Percentiles rank a stretch among this genome's conserved stretches.
Conservation (phyloP, 139 green algal species). For the Pleodorina starrii region DNA sequence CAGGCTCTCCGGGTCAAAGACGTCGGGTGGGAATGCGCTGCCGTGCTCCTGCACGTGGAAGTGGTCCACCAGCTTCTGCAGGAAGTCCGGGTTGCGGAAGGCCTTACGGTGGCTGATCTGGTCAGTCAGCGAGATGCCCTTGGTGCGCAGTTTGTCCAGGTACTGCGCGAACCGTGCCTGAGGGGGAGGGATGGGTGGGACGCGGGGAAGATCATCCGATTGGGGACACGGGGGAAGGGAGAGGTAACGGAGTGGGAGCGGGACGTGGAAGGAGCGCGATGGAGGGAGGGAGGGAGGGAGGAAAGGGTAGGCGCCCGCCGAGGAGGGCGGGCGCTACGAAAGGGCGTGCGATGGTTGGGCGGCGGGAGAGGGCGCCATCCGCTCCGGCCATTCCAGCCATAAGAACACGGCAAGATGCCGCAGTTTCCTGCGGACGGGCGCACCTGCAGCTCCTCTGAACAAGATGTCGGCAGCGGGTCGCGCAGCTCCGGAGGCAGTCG, state of each 20-base stretch:
- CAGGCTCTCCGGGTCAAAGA: conserved; percentile 35
- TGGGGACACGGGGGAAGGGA: background rate
- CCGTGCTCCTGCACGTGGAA: conserved; percentile 48
- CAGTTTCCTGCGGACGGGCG: background rate
- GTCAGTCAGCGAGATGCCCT: conserved; percentile 35
- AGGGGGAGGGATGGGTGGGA: background rate
- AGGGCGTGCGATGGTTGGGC: background rate
- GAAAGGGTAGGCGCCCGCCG: background rate
- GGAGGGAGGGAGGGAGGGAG: background rate
- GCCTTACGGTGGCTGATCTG: background rate
- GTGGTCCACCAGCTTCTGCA: conserved; percentile 50
- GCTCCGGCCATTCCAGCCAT: background rate
- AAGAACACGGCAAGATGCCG: background rate
- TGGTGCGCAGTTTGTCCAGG: background rate
- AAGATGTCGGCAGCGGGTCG: conserved; percentile 14
- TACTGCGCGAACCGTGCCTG: conserved; percentile 33
- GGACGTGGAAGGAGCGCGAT: background rate
- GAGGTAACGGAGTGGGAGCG: background rate
- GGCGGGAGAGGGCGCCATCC: no score
- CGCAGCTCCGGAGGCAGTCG: conserved; percentile 42
- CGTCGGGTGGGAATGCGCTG: conserved; percentile 34
- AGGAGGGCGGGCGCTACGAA: background rate
- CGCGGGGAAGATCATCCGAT: no score
- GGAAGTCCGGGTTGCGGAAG: conserved; percentile 51
- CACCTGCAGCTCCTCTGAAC: conserved; percentile 35